Percentiles rank a stretch among this genome's conserved stretches.
Evolutionary conservation across 2,329 filamentous ascomycete species (phyloP).

Genomic region (Seiridium unicorne): DNA sequence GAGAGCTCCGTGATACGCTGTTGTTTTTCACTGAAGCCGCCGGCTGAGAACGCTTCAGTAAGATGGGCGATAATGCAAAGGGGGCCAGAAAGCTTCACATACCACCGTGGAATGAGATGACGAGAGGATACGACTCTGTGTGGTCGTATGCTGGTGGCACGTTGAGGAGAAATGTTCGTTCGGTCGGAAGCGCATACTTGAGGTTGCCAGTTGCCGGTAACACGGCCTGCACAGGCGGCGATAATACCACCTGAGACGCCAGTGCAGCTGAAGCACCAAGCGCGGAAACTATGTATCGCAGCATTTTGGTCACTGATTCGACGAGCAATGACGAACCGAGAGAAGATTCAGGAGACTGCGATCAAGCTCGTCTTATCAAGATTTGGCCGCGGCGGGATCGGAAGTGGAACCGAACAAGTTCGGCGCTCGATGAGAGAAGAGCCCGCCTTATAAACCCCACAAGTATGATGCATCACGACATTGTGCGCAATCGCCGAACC

Average conservation of each 20-base stretch:
- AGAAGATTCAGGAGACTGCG: not conserved
- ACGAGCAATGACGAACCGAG: not conserved
- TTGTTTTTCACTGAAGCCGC: conserved; percentile 20
- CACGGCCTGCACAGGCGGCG: not conserved
- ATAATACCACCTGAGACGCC: conserved; percentile 1
- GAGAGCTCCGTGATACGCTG: conserved; percentile 23
- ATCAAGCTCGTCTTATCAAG: not conserved
- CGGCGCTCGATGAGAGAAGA: not conserved
- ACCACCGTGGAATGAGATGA: conserved; percentile 22
- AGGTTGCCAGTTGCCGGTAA: conserved; percentile 15
- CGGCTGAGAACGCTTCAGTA: conserved; percentile 9
- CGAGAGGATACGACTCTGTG: conserved; percentile 15
- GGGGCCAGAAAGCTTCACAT: not conserved
- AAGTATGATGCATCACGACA: not conserved
- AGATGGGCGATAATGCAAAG: too few species aligned
- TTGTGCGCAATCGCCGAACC: not conserved
- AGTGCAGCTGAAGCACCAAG: not conserved
- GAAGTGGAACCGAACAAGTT: not conserved
- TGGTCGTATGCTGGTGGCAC: conserved; percentile 16
- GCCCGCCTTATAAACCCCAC: not conserved
- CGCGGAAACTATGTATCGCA: not conserved
- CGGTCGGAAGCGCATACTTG: conserved; percentile 16
- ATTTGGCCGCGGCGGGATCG: not conserved
- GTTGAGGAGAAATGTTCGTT: conserved; percentile 22
- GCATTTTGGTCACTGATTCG: not conserved